Base-by-base conservation (phyloP, 2,329 filamentous ascomycete genomes). In the Penicillium crustosum region DNA sequence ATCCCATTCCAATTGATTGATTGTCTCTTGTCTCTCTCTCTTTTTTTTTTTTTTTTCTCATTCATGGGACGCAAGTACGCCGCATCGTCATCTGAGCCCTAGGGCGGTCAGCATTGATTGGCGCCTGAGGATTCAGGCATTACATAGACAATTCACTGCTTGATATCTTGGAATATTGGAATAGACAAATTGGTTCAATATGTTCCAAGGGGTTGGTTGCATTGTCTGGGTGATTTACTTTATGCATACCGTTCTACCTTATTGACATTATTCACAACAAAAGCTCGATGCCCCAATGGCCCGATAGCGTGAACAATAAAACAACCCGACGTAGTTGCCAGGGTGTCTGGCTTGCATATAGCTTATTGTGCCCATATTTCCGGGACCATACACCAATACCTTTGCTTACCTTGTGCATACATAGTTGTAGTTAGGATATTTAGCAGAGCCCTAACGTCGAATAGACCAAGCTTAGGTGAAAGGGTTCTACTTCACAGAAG, bases 51-150 rank as follows among this genome's bases (percentile, higher is more conserved):
- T 50, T 53, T 47, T 47, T 19, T 21, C 9, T 53, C 35, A 42
- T 48, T 29, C 35, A 35, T 42, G 12, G 42, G 35, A 47, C n/a
- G 10, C 17, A 57, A 43, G 27, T 23, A 43, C 35, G 49, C 54
- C 54, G 54, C 51, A 58, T 58, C 51, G 35, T 55, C 51, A 55
- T 41, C n/a, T 55, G n/a, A 23, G 21, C 17, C 42, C 42, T 17
- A 50, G 27, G 56, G 56, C 56, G 56, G 56, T 58, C 38, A 58
- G 45, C 21, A 35, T 21, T 15, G 2, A 8, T 55, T 13, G 17
- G 1, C 15, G 39, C 56, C 56, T 55, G 31, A 35, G 1, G 3
- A 29, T 36, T 33, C 42, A 45, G 52, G 52, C 45, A 45, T 7
- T 4, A 6, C 8, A n/a, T n/a, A 36, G 9, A 4, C 19, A 15